phyloP scores from a whole-genome alignment of 352 stramenopile species.

The Elongisporangium senticosum region DNA sequence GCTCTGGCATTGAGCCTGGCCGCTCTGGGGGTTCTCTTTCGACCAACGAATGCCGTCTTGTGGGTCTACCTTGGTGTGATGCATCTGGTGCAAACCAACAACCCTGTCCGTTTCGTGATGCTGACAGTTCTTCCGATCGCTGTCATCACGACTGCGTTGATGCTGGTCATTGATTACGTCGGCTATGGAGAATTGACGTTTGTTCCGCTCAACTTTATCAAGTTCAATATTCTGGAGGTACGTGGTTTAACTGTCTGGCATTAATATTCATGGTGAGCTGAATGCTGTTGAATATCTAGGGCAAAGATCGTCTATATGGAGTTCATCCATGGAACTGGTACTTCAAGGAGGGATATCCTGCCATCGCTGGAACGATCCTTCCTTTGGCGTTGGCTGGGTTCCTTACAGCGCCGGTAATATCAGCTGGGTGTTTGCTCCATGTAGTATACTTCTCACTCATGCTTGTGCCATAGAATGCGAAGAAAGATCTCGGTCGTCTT shows the following conservation, averaged over 20 bases:
- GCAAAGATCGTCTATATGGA: constrained; percentile 78
- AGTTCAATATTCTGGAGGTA: constrained; percentile 84
- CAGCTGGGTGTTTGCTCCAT: neutral
- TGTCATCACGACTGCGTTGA: constrained; percentile 31
- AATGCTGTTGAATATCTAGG: constrained; percentile 20
- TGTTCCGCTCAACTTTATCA: constrained; percentile 83
- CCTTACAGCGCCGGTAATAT: constrained; percentile 43
- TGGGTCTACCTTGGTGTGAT: constrained; percentile 67
- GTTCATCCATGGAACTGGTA: constrained; percentile 83
- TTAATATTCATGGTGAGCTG: neutral
- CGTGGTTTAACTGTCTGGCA: neutral
- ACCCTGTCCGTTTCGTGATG: constrained; percentile 34
- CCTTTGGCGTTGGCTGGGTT: constrained; percentile 45
- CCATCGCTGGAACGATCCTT: constrained; percentile 57
- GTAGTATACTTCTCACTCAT: neutral
- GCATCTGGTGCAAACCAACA: constrained; percentile 42
- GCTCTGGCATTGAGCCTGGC: constrained; percentile 45
- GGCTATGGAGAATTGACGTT: constrained; percentile 83
- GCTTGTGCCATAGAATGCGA: constrained; percentile 22
- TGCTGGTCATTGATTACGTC: constrained; percentile 71
- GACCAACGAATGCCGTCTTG: constrained; percentile 70
- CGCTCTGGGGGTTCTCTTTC: constrained; percentile 73
- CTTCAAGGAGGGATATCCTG: constrained; percentile 70
- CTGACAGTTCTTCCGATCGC: constrained; percentile 56
- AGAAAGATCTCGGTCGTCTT: constrained; percentile 60